A percentile compares a stretch with the other conserved stretches of the same genome.
Conservation (phyloP, 768 basidiomycete species). For the Leccinum rimulosum region DNA sequence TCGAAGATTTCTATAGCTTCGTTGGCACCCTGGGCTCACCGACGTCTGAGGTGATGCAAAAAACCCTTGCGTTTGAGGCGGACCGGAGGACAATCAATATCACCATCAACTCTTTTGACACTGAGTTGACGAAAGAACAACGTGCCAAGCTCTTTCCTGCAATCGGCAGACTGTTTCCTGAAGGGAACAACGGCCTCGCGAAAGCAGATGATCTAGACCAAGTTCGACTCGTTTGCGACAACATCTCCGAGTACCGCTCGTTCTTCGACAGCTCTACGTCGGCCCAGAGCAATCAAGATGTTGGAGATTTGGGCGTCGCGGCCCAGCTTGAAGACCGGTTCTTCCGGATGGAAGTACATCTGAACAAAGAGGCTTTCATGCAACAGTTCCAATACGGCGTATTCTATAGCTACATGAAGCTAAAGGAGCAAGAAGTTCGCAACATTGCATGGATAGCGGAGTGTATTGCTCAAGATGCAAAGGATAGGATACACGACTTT, state of each 20-base stretch:
- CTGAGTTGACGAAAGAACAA: slow-evolving; percentile 92
- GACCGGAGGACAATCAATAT: slow-evolving; percentile 97
- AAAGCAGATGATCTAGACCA: slow-evolving; percentile 95
- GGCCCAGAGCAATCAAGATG: slow-evolving; percentile 33
- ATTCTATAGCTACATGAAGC: slow-evolving; percentile 88
- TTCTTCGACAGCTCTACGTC: slow-evolving; percentile 73
- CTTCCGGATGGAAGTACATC: slow-evolving; percentile 88
- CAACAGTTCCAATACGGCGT: slow-evolving; percentile 96
- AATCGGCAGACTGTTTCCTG: slow-evolving; percentile 91
- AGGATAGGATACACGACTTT: slow-evolving; percentile 93
- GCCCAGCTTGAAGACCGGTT: slow-evolving; percentile 88
- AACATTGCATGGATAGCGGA: slow-evolving; percentile 95
- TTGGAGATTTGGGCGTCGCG: slow-evolving; percentile 48
- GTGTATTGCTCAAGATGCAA: slow-evolving; percentile 96
- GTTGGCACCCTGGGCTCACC: slow-evolving; percentile 77
- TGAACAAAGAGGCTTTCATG: slow-evolving; percentile 93
- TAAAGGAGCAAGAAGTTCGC: slow-evolving; percentile 89
- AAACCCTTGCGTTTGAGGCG: slow-evolving; percentile 92
- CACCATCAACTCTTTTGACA: slow-evolving; percentile 98
- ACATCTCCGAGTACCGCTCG: slow-evolving; percentile 81
- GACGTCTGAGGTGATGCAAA: slow-evolving; percentile 89
- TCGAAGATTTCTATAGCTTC: slow-evolving; percentile 94
- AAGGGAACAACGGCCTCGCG: slow-evolving; percentile 91
- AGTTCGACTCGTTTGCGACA: slow-evolving; percentile 84
- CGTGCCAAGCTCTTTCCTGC: slow-evolving; percentile 92